Percentiles rank a stretch among this genome's conserved stretches.
Evolutionary conservation across 2,329 filamentous ascomycete species (phyloP).

Genomic region (Cladobotryum mycophilum): DNA sequence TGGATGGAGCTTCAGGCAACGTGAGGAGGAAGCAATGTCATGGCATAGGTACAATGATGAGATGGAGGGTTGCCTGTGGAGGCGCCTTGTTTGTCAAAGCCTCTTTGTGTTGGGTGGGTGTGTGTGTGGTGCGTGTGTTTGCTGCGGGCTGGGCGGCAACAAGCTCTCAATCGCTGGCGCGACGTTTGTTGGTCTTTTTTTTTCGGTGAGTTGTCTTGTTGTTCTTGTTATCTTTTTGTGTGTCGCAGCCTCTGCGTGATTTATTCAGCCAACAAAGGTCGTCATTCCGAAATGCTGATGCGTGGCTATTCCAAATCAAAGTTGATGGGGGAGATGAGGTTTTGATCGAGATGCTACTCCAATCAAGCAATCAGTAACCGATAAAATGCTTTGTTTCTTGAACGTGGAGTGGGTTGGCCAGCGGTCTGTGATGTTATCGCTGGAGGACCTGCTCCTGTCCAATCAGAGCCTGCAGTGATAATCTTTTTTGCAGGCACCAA

Average conservation of each 20-base stretch:
- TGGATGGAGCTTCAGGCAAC: too few species aligned
- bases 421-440: conserved; percentile 9
- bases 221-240: not conserved
- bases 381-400: conserved; percentile 5
- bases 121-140: not conserved
- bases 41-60: too few species aligned
- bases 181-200: conserved; percentile 2
- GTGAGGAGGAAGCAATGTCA: too few species aligned
- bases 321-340: not conserved
- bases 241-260: not conserved
- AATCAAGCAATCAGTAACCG: not conserved
- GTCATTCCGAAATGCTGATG: not conserved
- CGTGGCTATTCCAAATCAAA: not conserved
- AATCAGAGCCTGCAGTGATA: conserved; percentile 2
- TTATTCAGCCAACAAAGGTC: not conserved
- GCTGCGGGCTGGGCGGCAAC: conserved; percentile 6
- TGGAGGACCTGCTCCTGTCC: not conserved
- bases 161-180: conserved; percentile 2
- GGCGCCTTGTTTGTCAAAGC: not conserved
- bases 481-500: not conserved
- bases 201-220: not conserved
- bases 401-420: conserved; percentile 1
- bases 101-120: not conserved
- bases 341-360: too few species aligned
- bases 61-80: too few species aligned